Evolutionary conservation across 106 monocot species (phyloP).

Genomic region (Dactylorhiza incarnata): DNA sequence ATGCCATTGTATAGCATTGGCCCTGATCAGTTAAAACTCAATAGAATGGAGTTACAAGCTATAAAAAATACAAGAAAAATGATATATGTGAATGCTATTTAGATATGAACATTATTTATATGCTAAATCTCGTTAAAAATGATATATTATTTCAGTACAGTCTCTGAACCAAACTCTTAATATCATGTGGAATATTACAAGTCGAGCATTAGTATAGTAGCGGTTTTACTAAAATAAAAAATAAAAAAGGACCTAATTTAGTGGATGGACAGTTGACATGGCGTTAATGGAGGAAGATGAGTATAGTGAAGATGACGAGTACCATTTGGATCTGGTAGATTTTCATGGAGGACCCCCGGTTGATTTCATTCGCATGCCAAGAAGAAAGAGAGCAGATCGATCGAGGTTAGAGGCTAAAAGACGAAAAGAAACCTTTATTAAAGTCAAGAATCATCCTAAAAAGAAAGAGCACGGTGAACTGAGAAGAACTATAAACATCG

Average conservation of each 20-base stretch:
- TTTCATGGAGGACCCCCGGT: background rate
- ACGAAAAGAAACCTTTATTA: background rate
- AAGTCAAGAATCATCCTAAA: background rate
- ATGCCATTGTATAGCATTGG: constrained; percentile 55
- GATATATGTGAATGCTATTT: background rate
- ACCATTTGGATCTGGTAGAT: constrained; percentile 12
- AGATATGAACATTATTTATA: background rate
- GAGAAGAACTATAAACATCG: background rate
- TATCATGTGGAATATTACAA: no score
- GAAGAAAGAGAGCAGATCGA: background rate
- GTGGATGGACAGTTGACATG: no score
- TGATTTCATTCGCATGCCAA: background rate
- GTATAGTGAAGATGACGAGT: background rate
- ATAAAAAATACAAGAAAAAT: background rate
- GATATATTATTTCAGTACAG: no score
- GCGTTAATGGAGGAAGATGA: background rate
- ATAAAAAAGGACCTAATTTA: no score
- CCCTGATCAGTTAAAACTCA: constrained; percentile 3
- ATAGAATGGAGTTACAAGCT: background rate
- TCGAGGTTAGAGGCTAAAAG: constrained; percentile 1
- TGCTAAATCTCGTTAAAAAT: no score
- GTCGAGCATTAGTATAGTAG: no score
- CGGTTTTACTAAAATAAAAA: no score
- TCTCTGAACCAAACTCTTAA: no score
- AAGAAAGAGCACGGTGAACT: background rate